Base-by-base conservation (phyloP, 164 flowering plant genomes). In the Dillenia turbinata region DNA sequence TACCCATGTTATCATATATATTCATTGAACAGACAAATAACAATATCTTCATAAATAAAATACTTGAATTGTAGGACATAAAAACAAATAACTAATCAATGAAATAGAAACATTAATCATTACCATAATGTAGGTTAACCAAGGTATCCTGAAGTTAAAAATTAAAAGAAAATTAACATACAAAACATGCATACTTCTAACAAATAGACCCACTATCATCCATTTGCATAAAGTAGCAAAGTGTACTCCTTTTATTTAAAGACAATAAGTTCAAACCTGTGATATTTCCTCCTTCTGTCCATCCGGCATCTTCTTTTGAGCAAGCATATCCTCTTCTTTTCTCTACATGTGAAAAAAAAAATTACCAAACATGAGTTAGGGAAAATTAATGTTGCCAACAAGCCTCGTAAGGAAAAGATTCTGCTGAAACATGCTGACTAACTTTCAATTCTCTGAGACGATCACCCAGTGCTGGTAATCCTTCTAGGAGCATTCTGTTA, bases 221-320 rank as follows among this genome's bases (percentile, higher is more conserved):
- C 17, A 15, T 46, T 47, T 44, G n/a, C 14, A 49, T 1, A 59
- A 19, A 11, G 6, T 68, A 45, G 9, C 40, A 59, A 19, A 59
- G 52, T 45, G 10, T 52, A 24, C 22, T 59, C 47, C 54, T 48
- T 17, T 52, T n/a, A 44, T 14, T 49, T 24, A 52, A 12, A 57
- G 52, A n/a, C 44, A 26, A 33, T 52, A 56, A 44, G 47, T 8
- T 52, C 70, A 52, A 68, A 92, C 99, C 97, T 91, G 96, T 66
- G 97, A 94, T 57, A 91, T 56, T 72, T 94, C 96, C 70, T 94
- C 97, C 73, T 80, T 91, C 60, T 87, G 57, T 48, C 96, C 94
- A 77, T 91, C 91, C 45, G 96, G 89, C 79, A 89, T 85, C 77
- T 89, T 85, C 85, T 93, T 82, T 71, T 90, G 97, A 24, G 94